Evolutionary conservation across 176 grass and related monocot genomes (phyloP), one percentile per base, ranked within the genome.

Genomic region (Rhipidocladum racemiflorum): DNA sequence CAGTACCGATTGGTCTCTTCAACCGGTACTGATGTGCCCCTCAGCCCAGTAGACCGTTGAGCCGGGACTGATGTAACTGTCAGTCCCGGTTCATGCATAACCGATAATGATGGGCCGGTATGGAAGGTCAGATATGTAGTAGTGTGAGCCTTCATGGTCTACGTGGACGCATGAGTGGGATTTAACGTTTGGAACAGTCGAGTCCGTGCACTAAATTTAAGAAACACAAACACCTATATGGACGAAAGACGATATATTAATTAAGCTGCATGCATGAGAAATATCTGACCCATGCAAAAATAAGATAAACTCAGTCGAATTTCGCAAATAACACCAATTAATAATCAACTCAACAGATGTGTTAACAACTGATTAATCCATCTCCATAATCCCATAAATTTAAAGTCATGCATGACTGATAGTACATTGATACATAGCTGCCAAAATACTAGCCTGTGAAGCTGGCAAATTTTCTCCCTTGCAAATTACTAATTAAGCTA

Each of bases 391-490:
- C 53, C 42, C 35, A 50, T 84, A 80, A 56, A 36, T 49, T 17
- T 36, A 29, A 81, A 60, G 39, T 50, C 66, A 82, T 72, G 83
- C 53, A 15, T 54, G 61, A 28, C 68, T 75, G 36, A 60, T 72
- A 65, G 18, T 72, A 40, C 43, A 16, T 28, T 83, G 53, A 76
- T 76, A 81, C 64, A 79, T 51, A 56, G 73, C 49, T 89, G 87
- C 65, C 55, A 34, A 20, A 60, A 53, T 80, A 36, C 71, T 59
- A 83, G 88, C 12, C 63, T 79, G 80, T 97, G 94, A 97, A 97
- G 94, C 77, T 76, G 94, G 77, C 46, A 94, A 97, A 97, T 97
- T 94, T 97, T 83, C 91, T 92, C 87, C 91, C 56, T 85, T 70
- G 54, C 27, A 76, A 70, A 61, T 70, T 43, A 49, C 53, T 70